Evolutionary conservation across 192 early-diverging fungal genomes (phyloP).

Genomic region (Spizellomyces sp.): DNA sequence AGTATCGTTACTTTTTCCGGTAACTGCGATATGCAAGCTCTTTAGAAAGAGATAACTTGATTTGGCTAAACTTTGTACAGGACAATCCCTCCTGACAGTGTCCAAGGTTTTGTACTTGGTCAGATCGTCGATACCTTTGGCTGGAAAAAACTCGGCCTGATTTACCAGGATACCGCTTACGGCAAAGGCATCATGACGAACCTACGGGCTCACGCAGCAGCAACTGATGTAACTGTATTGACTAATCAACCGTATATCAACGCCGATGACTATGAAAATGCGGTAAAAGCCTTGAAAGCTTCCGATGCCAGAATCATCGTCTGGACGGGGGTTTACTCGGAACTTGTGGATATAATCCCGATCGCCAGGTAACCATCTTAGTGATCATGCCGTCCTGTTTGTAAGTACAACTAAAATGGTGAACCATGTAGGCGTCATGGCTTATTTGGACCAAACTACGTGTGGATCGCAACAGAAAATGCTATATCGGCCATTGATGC

Average conservation of each 20-base stretch:
- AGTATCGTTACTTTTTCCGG: too few species aligned
- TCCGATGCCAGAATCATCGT: conserved; percentile 19
- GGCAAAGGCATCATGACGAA: conserved; percentile 7
- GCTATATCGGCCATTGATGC: too few species aligned
- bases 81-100: conserved; percentile 3
- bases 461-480: too few species aligned
- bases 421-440: too few species aligned
- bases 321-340: not conserved
- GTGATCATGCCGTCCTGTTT: too few species aligned
- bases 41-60: too few species aligned
- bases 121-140: not conserved
- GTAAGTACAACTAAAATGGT: too few species aligned
- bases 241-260: not conserved
- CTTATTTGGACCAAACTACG: too few species aligned
- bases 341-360: not conserved
- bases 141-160: conserved; percentile 12
- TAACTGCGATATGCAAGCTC: too few species aligned
- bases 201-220: not conserved
- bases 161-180: conserved; percentile 8
- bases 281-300: not conserved
- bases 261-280: not conserved
- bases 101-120: conserved; percentile 13
- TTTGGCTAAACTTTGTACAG: too few species aligned
- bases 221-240: not conserved
- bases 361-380: not conserved